These are phyloP conservation scores for Cyclanthera cordifolia DNA, from an alignment of 306 rosid species.

Conservation along the genomic window DNA sequence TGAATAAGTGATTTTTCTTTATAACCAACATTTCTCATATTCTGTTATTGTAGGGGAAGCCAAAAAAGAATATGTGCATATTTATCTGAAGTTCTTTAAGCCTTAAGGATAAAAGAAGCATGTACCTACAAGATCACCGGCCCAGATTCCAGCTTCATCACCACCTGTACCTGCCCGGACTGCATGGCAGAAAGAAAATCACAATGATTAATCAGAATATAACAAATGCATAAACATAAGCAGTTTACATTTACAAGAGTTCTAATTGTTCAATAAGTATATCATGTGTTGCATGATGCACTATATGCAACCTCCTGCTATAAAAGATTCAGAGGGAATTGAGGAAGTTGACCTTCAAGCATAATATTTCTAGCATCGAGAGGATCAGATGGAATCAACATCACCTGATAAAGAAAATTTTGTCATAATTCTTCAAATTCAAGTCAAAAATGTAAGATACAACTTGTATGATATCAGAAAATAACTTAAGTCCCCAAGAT, in stretches of 20 bases:
- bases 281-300: background rate
- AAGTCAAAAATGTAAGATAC: conserved; percentile 13
- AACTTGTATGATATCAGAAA: background rate
- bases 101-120: conserved; percentile 46
- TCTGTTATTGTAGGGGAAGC: background rate
- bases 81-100: conserved; percentile 21
- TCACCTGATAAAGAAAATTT: conserved; percentile 30
- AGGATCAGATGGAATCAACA: conserved; percentile 88
- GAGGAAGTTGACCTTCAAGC: conserved; percentile 70
- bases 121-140: conserved; percentile 99
- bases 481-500: conserved; percentile 6
- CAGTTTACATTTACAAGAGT: background rate
- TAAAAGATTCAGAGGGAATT: background rate
- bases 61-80: conserved; percentile 10
- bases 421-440: conserved; percentile 15
- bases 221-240: background rate
- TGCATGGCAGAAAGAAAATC: conserved; percentile 31
- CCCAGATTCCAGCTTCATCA: conserved; percentile 99
- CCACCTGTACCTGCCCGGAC: conserved; percentile 99
- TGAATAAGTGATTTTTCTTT: background rate
- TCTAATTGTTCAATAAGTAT: background rate
- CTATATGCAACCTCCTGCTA: background rate
- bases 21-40: background rate
- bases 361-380: conserved; percentile 88
- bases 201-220: conserved; percentile 12